These are phyloP conservation scores for Fusarium sp. DNA, from an alignment of 2,329 filamentous ascomycete species.

Conservation along the genomic window DNA sequence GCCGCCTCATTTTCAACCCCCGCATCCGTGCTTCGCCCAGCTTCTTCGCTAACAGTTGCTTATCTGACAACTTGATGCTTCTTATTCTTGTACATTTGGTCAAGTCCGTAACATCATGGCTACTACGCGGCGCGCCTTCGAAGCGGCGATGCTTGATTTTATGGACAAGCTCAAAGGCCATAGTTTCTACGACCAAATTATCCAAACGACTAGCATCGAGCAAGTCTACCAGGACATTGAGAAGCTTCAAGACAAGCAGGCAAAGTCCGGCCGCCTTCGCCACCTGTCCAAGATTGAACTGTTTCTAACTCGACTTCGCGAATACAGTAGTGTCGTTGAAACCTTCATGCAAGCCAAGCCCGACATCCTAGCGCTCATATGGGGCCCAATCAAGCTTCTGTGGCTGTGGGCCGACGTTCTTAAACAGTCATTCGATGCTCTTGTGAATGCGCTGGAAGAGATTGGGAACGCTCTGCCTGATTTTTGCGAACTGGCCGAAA, in stretches of 20 bases:
- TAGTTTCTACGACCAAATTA: not conserved
- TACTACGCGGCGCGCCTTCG: not conserved
- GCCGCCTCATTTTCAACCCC: not conserved
- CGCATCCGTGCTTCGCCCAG: not conserved
- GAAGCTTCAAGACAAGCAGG: not conserved
- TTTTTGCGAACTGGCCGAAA: not conserved
- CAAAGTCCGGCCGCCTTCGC: not conserved
- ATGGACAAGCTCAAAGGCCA: not conserved
- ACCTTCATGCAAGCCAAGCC: not conserved
- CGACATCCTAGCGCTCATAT: conserved; percentile 17
- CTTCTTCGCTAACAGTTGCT: fast-evolving
- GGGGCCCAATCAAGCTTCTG: conserved; percentile 9
- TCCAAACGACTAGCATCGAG: not conserved
- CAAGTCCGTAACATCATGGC: fast-evolving
- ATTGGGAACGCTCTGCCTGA: not conserved
- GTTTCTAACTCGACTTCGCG: not conserved
- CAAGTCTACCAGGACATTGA: not conserved
- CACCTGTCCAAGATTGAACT: not conserved
- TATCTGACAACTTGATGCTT: fast-evolving
- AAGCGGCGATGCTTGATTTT: not conserved
- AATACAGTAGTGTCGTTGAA: not conserved
- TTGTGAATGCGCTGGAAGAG: not conserved
- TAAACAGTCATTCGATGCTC: not conserved
- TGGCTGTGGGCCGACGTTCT: not conserved
- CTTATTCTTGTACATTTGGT: fast-evolving